phyloP scores from a whole-genome alignment of 2,329 filamentous ascomycete genomes.

The Fusarium tjaetaba region DNA sequence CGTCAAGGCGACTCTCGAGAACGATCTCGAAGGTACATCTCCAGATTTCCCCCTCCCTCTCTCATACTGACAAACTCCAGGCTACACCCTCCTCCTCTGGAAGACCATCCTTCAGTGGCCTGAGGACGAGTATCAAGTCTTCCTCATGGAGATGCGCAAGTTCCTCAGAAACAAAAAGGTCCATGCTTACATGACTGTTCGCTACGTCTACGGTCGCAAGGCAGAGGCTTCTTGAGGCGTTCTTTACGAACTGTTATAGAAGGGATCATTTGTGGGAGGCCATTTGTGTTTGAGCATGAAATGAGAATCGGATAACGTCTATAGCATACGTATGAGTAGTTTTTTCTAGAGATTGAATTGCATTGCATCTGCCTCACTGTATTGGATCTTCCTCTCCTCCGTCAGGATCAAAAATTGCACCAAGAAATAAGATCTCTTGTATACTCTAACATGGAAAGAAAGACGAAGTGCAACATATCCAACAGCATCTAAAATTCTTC shows the following conservation, averaged over 20 bases:
- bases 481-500: too few relatives aligned
- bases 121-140: slow-evolving; percentile 34
- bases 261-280: too few relatives aligned
- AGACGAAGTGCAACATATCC: too few relatives aligned
- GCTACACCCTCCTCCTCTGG: slow-evolving; percentile 35
- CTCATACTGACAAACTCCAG: not conserved
- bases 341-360: not conserved
- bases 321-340: not conserved
- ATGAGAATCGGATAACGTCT: not conserved
- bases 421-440: too few relatives aligned
- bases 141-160: slow-evolving; percentile 32
- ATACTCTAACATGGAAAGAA: too few relatives aligned
- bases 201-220: slow-evolving; percentile 36
- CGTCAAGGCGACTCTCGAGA: slow-evolving; percentile 35
- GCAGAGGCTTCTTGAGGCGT: not conserved
- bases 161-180: slow-evolving; percentile 26
- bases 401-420: too few relatives aligned
- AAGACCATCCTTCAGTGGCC: slow-evolving; percentile 34
- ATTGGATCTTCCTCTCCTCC: too few relatives aligned
- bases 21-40: slow-evolving; percentile 33
- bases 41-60: accelerated
- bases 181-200: slow-evolving; percentile 33
- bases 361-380: not conserved
- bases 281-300: not conserved
- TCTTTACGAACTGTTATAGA: not conserved